Evolutionary conservation across 257 asterid species (phyloP).

Genomic region (Nyctanthes arbortristis): DNA sequence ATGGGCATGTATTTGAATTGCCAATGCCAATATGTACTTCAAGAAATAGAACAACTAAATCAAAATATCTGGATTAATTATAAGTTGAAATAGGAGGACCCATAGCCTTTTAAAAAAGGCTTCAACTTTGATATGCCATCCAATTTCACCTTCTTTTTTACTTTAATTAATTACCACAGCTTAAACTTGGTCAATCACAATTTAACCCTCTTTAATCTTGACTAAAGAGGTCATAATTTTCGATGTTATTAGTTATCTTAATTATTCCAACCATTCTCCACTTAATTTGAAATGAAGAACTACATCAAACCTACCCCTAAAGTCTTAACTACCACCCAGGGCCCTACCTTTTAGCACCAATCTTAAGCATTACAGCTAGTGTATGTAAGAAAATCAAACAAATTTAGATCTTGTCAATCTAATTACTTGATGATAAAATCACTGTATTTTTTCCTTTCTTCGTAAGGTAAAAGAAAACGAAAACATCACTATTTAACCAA

Average conservation of each 20-base stretch:
- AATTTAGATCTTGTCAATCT: neutral
- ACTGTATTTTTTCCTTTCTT: neutral
- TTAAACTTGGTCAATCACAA: neutral
- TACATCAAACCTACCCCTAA: neutral
- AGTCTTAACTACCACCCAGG: neutral
- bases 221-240: neutral
- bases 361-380: neutral
- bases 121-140: slow-evolving; percentile 18
- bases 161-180: slow-evolving; percentile 9
- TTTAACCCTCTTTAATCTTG: neutral
- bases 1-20: neutral
- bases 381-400: neutral
- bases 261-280: neutral
- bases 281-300: slow-evolving; percentile 3
- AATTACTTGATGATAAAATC: too few species aligned
- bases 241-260: slow-evolving; percentile 9
- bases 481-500: slow-evolving; percentile 8
- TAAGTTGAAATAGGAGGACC: neutral
- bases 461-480: slow-evolving; percentile 5
- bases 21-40: neutral
- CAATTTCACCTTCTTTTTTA: slow-evolving; percentile 19
- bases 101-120: slow-evolving; percentile 3
- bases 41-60: neutral
- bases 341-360: slow-evolving; percentile 18
- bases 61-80: neutral